Base-by-base conservation (phyloP, 306 rosid species). In the Argentina anserina region DNA sequence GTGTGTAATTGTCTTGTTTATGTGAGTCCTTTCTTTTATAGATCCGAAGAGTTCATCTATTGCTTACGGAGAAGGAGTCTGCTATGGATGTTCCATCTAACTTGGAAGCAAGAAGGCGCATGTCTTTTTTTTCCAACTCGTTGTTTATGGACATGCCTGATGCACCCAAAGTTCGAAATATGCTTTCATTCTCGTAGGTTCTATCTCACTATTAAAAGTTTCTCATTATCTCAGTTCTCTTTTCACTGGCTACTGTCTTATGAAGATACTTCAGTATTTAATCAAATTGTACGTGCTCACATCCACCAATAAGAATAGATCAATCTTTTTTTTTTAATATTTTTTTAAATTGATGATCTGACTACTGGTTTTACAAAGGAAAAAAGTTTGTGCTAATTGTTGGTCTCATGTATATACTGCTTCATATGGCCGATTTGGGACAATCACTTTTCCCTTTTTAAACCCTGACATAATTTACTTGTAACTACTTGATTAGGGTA, bases 51-150 rank as follows among this genome's bases (percentile, higher is more conserved):
- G 84, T 94, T 73, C 97, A 88, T 55, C 85, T 94, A 59, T 79
- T 94, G 91, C 97, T 94, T 71, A 94, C 96, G 25, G 96, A 87
- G 74, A 94, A 72, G 87, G 98, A 94, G 84, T 94, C 98, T 74
- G 98, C 98, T 55, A 91, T 91, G 98, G 98, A 94, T 71, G 97
- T 94, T 52, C 98, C 98, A 2, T 83, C 97, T 37, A 89, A 94
- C 88, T 84, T 91, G 94, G 97, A 94, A 83, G 98, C 98, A 70
- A 86, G 87, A 77, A 82, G 97, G 83, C 96, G 98, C 58, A 91
- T 94, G 72, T 75, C 98, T 68, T 94, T 89, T 94, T 94, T 94
- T 82, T 86, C 95, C 74, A 94, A 94, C 77, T 94, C 98, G 0
- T 84, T 91, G 87, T 94, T 89, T 86, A 94, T 94, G 98, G 93